phyloP scores from a whole-genome alignment of 768 basidiomycete species.

The Naganishia vaughanmartiniae region DNA sequence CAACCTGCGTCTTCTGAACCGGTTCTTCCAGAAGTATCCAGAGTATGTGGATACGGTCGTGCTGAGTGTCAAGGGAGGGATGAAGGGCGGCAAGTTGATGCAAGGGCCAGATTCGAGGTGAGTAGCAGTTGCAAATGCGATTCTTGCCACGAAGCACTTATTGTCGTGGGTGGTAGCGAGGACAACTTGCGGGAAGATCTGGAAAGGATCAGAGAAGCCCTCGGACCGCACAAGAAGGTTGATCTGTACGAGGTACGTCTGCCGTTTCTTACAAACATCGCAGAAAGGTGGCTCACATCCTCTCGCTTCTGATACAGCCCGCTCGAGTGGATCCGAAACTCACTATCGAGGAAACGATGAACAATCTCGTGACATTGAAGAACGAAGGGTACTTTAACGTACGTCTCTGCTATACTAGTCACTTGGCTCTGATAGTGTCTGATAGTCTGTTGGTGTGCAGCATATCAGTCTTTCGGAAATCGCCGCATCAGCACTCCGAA shows the following conservation, averaged over 20 bases:
- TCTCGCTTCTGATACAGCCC: background rate
- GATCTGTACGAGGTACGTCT: slow-evolving; percentile 62
- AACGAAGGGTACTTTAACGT: slow-evolving; percentile 60
- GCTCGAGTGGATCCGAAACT: slow-evolving; percentile 53
- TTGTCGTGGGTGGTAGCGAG: slow-evolving; percentile 30
- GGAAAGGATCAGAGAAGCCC: slow-evolving; percentile 54
- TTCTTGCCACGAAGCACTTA: background rate
- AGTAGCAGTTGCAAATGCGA: background rate
- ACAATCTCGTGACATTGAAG: slow-evolving; percentile 56
- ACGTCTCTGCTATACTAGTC: background rate
- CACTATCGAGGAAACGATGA: slow-evolving; percentile 56
- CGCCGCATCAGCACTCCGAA: slow-evolving; percentile 55
- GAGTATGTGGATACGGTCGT: slow-evolving; percentile 56
- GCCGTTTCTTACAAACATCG: slow-evolving; percentile 45
- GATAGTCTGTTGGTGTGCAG: slow-evolving; percentile 31
- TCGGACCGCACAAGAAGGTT: slow-evolving; percentile 60
- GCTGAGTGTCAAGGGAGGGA: slow-evolving; percentile 58
- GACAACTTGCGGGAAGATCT: slow-evolving; percentile 60
- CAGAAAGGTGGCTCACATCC: background rate
- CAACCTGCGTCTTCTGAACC: slow-evolving; percentile 58
- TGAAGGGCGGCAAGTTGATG: slow-evolving; percentile 30
- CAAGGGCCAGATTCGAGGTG: slow-evolving; percentile 29
- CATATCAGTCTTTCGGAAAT: slow-evolving; percentile 65
- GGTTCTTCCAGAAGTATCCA: slow-evolving; percentile 58
- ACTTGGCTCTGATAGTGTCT: too few relatives aligned